Base-by-base conservation (phyloP, 257 asterid genomes). In the Solanum pinnatisectum region DNA sequence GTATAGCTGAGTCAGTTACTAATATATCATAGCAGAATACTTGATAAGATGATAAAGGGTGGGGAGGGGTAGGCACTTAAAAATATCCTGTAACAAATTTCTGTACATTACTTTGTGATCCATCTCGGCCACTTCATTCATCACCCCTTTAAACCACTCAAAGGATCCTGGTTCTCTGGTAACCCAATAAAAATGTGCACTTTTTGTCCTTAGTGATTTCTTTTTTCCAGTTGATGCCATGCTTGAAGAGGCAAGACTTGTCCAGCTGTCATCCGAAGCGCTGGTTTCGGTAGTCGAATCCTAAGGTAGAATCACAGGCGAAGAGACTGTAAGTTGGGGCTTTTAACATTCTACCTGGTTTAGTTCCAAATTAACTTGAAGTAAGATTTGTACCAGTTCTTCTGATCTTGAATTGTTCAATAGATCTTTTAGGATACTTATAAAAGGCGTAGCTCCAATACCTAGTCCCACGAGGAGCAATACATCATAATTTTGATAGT, bases 101-200 rank as follows among this genome's bases (percentile, higher is more conserved):
- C 83, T 67, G 44, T 78, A 68, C 70, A 86, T 77, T 91, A 94
- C 98, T 93, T 96, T 94, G 88, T 92, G 95, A 93, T 96, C 99
- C 94, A 96, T 92, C 92, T 94, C 99, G 37, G 99, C 98, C 56
- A 95, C 90, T 92, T 96, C 98, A 91, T 94, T 91, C 98, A 96
- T 96, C 83, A 96, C 98, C 77, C 96, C 98, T 90, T 96, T 96
- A 90, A 96, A 96, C 99, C 99, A 96, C 90, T 96, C 99, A 46
- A 96, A 95, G 33, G 99, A 96, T 23, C 95, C 99, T 4, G 95
- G 94, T 78, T 96, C 99, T 92, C 99, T 92, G n/a, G 98, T 96
- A 60, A 96, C 98, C 99, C 99, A 95, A 77, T 92, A 96, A 89
- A 95, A 93, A 90, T 95, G 98, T 56, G 98, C 99, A 40, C 89